Percentiles rank a stretch among this genome's conserved stretches.
Conservation (phyloP, 768 basidiomycete genomes). For the Boletus bicolor region DNA sequence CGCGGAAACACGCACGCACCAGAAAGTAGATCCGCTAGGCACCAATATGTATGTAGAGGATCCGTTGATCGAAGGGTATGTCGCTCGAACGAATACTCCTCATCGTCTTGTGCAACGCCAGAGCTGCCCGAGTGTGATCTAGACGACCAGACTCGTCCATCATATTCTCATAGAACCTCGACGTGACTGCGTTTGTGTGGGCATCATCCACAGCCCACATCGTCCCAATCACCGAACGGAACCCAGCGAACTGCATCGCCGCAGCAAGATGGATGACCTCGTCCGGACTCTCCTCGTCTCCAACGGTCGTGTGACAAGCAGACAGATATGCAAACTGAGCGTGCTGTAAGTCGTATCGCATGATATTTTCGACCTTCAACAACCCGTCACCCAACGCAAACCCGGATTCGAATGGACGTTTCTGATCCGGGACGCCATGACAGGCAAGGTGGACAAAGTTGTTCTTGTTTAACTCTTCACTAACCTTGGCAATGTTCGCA, state of each 20-base stretch:
- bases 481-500: background rate
- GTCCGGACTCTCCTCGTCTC: background rate
- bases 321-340: conserved; percentile 20
- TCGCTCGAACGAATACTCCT: background rate
- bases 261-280: conserved; percentile 4
- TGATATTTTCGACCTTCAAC: conserved; percentile 5
- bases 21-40: background rate
- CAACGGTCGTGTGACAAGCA: conserved; percentile 19
- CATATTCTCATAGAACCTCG: conserved; percentile 1
- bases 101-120: background rate
- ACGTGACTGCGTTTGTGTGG: background rate
- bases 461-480: background rate
- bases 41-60: background rate
- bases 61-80: conserved; percentile 1
- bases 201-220: conserved; percentile 14
- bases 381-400: conserved; percentile 4
- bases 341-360: background rate
- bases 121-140: background rate
- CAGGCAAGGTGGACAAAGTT: conserved; percentile 16
- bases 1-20: background rate
- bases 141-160: background rate
- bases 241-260: conserved; percentile 4
- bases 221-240: conserved; percentile 10
- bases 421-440: conserved; percentile 14
- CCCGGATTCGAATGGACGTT: conserved; percentile 14